Conservation (phyloP, 2,329 filamentous ascomycete species). For the Sporothrix phasma region DNA sequence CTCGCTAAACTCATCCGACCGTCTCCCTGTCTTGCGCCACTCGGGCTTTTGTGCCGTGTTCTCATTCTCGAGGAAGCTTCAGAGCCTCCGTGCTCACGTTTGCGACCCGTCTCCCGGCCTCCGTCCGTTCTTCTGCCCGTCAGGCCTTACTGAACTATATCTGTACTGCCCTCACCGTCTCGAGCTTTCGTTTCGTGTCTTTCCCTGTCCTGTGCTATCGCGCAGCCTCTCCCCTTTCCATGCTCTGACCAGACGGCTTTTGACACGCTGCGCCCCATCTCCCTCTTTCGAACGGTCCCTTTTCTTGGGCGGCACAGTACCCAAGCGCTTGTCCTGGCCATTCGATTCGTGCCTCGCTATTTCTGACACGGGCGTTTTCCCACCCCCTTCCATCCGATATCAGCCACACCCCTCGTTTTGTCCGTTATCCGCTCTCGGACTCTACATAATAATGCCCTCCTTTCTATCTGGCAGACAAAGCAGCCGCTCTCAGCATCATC, state of each 20-base stretch:
- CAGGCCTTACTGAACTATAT: not conserved
- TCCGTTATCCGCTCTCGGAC: constrained; percentile 10
- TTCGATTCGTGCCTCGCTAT: constrained; percentile 9
- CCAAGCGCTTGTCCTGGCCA: constrained; percentile 10
- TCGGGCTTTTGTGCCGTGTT: not conserved
- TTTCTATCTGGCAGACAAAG: constrained; percentile 45
- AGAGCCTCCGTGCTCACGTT: not conserved
- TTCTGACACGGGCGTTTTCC: constrained; percentile 6
- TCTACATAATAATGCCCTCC: constrained; percentile 38
- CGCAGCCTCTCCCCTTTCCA: not conserved
- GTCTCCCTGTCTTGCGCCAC: not conserved
- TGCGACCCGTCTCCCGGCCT: not conserved
- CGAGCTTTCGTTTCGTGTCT: not conserved
- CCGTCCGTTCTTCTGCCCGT: not conserved
- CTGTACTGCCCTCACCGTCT: not conserved
- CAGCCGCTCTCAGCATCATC: constrained; percentile 42
- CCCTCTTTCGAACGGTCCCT: not conserved
- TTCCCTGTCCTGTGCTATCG: not conserved
- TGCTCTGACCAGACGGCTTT: not conserved
- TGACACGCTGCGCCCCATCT: not conserved
- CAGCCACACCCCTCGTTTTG: constrained; percentile 12
- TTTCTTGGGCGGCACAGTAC: not conserved
- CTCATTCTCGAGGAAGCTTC: not conserved
- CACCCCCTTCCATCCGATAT: constrained; percentile 12
- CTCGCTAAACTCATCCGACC: not conserved